phyloP scores from a whole-genome alignment of 2,329 filamentous ascomycete species.

The Alternaria solani region DNA sequence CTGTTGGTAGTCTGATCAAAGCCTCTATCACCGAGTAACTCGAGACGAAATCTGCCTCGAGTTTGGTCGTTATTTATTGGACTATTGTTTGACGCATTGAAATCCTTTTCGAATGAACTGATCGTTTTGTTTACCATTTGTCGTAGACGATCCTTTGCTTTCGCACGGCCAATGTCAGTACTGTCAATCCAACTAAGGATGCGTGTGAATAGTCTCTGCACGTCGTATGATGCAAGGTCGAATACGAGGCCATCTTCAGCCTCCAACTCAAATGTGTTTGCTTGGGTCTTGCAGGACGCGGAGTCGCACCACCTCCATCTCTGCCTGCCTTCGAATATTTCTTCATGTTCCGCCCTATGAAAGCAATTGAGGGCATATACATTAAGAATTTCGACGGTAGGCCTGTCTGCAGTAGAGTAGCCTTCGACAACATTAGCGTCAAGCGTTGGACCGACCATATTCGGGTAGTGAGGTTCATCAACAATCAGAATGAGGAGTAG shows the following conservation, averaged over 20 bases:
- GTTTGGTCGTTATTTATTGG: not conserved
- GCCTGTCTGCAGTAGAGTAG: not conserved
- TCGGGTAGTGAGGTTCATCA: not conserved
- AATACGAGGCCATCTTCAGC: not conserved
- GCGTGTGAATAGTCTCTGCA: not conserved
- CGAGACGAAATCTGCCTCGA: not conserved
- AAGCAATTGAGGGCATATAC: not conserved
- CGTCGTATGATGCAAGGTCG: not conserved
- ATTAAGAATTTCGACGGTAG: not conserved
- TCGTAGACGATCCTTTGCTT: not conserved
- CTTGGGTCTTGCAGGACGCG: not conserved
- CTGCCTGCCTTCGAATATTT: not conserved
- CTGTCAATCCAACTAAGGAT: not conserved
- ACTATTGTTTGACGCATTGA: not conserved
- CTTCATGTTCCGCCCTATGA: not conserved
- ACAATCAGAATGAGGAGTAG: not conserved
- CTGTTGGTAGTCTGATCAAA: not conserved
- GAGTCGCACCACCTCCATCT: not conserved
- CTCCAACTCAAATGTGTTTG: not conserved
- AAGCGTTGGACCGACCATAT: not conserved
- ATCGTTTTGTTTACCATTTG: not conserved
- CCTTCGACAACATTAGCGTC: not conserved
- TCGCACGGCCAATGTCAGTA: not conserved
- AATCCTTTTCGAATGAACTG: not conserved
- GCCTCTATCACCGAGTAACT: not conserved